phyloP scores from a whole-genome alignment of 106 monocot genomes.

The Narthecium ossifragum region DNA sequence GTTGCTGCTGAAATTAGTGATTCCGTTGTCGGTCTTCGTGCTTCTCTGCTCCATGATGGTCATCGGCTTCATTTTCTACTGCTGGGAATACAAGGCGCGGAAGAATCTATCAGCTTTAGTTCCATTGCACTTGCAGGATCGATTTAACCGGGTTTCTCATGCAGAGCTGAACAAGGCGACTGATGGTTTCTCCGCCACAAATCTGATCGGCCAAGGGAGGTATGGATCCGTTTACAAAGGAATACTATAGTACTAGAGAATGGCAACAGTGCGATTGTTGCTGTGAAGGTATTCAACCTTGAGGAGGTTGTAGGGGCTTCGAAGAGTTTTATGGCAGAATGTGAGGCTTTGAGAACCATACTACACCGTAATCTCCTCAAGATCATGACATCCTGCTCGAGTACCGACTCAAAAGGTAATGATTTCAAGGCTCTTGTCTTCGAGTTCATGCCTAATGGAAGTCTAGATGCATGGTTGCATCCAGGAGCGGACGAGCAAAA shows the following conservation, averaged over 20 bases:
- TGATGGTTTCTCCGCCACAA: neutral
- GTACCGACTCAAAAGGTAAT: constrained; percentile 2
- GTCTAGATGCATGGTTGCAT: constrained; percentile 37
- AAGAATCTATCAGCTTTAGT: neutral
- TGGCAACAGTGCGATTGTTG: neutral
- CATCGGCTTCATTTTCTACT: neutral
- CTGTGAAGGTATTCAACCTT: constrained; percentile 6
- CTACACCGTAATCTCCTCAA: constrained; percentile 3
- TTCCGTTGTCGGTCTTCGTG: neutral
- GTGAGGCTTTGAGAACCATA: neutral
- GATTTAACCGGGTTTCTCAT: neutral
- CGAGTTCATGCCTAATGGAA: constrained; percentile 31
- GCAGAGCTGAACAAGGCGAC: constrained; percentile 1
- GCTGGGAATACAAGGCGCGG: too few relatives aligned
- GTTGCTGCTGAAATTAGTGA: too few relatives aligned
- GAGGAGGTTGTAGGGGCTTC: neutral
- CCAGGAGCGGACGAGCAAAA: neutral
- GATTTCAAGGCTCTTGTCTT: constrained; percentile 8
- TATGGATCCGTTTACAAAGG: constrained; percentile 7
- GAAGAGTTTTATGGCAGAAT: constrained; percentile 7
- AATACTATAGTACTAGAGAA: neutral
- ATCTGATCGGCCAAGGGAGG: neutral
- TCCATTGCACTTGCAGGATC: neutral
- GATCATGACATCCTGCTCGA: constrained; percentile 4
- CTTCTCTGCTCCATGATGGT: neutral